These are phyloP conservation scores for Pelargonium australe DNA, from an alignment of 441 rosid genomes.

Conservation along the genomic window DNA sequence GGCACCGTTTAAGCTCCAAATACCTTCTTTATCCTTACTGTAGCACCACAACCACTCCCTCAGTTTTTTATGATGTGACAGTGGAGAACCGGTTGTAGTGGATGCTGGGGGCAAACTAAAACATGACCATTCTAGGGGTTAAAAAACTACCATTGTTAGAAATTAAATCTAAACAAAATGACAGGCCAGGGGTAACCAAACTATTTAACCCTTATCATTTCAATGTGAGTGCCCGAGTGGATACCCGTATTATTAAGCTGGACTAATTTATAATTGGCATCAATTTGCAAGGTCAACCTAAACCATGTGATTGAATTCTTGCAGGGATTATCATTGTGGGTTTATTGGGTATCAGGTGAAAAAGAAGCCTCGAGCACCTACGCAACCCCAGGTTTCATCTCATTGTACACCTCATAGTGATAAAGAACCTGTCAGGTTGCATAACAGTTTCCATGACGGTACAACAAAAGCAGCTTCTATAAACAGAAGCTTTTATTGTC, in stretches of 20 bases:
- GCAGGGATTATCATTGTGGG: conserved; percentile 75
- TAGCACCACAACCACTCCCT: too few species aligned
- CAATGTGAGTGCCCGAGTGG: too few species aligned
- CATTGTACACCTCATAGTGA: conserved; percentile 24
- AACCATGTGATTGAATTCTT: conserved; percentile 22
- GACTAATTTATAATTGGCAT: conserved; percentile 5
- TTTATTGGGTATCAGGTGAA: conserved; percentile 64
- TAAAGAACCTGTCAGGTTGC: conserved; percentile 24
- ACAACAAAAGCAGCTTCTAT: conserved; percentile 28
- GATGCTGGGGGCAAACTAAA: too few species aligned
- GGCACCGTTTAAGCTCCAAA: too few species aligned
- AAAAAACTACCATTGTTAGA: too few species aligned
- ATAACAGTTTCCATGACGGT: conserved; percentile 24
- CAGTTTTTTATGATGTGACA: too few species aligned
- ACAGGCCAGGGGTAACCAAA: too few species aligned
- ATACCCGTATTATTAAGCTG: background rate
- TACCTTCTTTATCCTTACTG: too few species aligned
- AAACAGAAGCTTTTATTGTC: conserved; percentile 26
- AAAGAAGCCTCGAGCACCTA: conserved; percentile 41
- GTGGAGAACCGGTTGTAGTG: too few species aligned
- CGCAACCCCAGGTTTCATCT: conserved; percentile 24
- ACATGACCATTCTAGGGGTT: too few species aligned
- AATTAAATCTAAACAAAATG: too few species aligned
- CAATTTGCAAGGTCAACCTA: conserved; percentile 14
- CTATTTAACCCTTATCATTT: too few species aligned